phyloP scores from a whole-genome alignment of 1,284 basidiomycete species.

The Cutaneotrichosporon spelunceum region DNA sequence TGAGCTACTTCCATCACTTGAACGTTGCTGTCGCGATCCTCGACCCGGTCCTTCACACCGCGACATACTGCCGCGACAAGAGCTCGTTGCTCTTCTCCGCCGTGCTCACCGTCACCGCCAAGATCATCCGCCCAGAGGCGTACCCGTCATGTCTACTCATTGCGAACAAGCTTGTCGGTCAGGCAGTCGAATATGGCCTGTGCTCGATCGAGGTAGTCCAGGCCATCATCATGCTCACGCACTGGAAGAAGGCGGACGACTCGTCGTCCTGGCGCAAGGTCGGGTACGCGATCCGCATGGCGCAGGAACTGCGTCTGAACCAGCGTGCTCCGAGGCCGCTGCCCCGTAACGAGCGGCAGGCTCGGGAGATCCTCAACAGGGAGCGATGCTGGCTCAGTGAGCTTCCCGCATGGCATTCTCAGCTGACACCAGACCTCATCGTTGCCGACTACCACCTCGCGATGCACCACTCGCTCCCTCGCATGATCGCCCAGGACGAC shows the following conservation, averaged over 20 bases:
- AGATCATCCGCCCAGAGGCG: constrained; percentile 45
- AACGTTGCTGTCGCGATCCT: constrained; percentile 42
- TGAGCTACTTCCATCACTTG: constrained; percentile 39
- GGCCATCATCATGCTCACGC: constrained; percentile 46
- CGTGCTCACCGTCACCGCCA: constrained; percentile 50
- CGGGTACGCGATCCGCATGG: constrained; percentile 46
- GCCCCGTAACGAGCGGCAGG: constrained; percentile 32
- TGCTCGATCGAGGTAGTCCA: constrained; percentile 51
- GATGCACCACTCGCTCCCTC: constrained; percentile 32
- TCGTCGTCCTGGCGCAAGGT: constrained; percentile 45
- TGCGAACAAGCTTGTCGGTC: constrained; percentile 46
- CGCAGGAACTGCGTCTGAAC: constrained; percentile 47
- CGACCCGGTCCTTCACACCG: constrained; percentile 47
- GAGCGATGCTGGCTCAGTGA: constrained; percentile 37
- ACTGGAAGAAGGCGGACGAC: constrained; percentile 52
- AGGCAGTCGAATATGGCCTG: constrained; percentile 48
- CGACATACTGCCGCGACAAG: constrained; percentile 40
- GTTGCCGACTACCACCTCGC: constrained; percentile 35
- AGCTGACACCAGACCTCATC: constrained; percentile 25
- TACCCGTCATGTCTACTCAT: constrained; percentile 44
- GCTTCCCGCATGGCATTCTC: background rate
- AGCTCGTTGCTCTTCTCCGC: constrained; percentile 51
- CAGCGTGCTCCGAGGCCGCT: constrained; percentile 34
- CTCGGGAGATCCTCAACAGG: constrained; percentile 32
- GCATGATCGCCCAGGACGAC: constrained; percentile 32